phyloP scores from a whole-genome alignment of 257 asterid species.

The Solanum rostratum region DNA sequence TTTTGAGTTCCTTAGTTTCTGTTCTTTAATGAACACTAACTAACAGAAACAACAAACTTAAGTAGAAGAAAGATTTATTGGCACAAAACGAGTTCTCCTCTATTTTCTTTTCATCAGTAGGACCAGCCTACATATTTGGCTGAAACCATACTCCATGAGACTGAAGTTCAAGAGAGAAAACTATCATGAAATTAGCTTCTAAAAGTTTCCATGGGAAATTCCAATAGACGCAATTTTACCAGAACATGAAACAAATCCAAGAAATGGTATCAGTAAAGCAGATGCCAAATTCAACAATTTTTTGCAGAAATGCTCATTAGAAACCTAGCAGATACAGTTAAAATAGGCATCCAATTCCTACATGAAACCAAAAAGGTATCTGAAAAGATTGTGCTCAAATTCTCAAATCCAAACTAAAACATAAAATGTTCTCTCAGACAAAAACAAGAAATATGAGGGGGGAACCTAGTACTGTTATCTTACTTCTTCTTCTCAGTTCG shows the following conservation, averaged over 20 bases:
- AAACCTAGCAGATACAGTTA: background rate
- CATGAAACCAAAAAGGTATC: background rate
- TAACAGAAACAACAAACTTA: background rate
- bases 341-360: background rate
- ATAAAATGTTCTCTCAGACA: background rate
- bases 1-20: background rate
- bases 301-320: background rate
- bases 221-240: no score
- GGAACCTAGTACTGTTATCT: background rate
- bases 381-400: background rate
- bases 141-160: background rate
- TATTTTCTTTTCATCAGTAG: background rate
- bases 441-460: background rate
- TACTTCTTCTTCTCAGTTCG: conserved; percentile 64
- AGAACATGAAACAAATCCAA: background rate
- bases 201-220: no score
- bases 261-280: background rate
- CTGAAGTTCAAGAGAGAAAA: background rate
- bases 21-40: background rate
- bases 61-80: background rate
- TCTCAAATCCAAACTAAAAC: background rate
- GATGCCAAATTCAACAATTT: background rate
- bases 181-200: background rate
- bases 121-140: background rate
- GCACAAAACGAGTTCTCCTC: background rate